Evolutionary conservation across 345 rosid genomes (phyloP).

Genomic region (Camelina sativa): DNA sequence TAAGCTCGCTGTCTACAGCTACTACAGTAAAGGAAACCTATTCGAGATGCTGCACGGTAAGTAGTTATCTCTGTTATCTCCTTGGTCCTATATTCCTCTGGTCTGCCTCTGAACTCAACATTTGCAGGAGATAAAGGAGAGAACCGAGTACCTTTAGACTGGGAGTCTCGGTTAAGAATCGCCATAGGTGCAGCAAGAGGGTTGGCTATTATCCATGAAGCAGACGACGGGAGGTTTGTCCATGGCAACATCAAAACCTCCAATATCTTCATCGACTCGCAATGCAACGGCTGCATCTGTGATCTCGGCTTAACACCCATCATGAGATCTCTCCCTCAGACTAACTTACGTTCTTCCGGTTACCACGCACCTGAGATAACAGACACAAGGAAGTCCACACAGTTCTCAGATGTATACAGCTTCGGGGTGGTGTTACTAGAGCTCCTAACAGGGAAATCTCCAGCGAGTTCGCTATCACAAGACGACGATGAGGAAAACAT

Average conservation of each 20-base stretch:
- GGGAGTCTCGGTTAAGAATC: constrained; percentile 69
- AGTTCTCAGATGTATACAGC: constrained; percentile 76
- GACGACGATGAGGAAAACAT: constrained; percentile 47
- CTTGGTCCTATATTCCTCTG: not conserved
- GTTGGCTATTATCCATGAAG: constrained; percentile 58
- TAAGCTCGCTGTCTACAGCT: constrained; percentile 62
- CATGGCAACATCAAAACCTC: constrained; percentile 78
- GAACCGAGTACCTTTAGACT: constrained; percentile 52
- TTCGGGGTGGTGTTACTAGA: constrained; percentile 81
- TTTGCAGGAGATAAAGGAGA: constrained; percentile 45
- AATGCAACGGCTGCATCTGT: constrained; percentile 56
- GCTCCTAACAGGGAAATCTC: constrained; percentile 75
- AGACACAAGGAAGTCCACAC: constrained; percentile 58
- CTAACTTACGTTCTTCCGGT: constrained; percentile 50
- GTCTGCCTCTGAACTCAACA: constrained; percentile 8
- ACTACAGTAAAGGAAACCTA: constrained; percentile 62
- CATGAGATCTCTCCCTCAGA: constrained; percentile 52
- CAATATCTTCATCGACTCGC: constrained; percentile 58
- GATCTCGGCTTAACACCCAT: constrained; percentile 62
- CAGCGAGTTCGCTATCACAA: constrained; percentile 51
- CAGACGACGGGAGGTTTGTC: constrained; percentile 41
- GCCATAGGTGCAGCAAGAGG: constrained; percentile 64
- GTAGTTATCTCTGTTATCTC: not conserved
- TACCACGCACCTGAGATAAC: constrained; percentile 72
- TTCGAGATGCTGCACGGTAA: constrained; percentile 62